A percentile compares a stretch with the other conserved stretches of the same genome.
These are phyloP conservation scores for Aspergillus avenaceus DNA, from an alignment of 495 filamentous ascomycete genomes.

Conservation along the genomic window DNA sequence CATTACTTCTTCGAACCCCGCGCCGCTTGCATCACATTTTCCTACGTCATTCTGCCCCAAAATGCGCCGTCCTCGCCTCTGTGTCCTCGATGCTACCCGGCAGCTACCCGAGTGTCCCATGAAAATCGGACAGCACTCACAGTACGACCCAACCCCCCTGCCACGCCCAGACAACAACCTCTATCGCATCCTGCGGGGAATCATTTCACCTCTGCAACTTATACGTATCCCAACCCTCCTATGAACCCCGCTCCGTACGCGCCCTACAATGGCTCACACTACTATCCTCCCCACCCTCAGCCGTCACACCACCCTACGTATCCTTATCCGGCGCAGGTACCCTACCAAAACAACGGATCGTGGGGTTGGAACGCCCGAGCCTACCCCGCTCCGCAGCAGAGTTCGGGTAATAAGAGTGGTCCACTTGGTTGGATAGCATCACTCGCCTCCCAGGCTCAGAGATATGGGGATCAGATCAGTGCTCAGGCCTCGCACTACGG, in stretches of 20 bases:
- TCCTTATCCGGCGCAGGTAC: slow-evolving; percentile 26
- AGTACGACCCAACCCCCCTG: background rate
- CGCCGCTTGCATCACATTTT: slow-evolving; percentile 30
- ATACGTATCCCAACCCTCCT: slow-evolving; percentile 14
- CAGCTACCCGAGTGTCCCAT: slow-evolving; percentile 34
- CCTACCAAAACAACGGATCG: slow-evolving; percentile 13
- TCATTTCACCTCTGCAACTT: slow-evolving; percentile 9
- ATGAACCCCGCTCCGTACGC: slow-evolving; percentile 11
- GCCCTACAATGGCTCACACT: slow-evolving; percentile 21
- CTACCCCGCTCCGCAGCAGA: slow-evolving; percentile 23
- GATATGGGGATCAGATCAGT: slow-evolving; percentile 41
- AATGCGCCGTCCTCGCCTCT: slow-evolving; percentile 37
- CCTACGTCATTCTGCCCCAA: slow-evolving; percentile 37
- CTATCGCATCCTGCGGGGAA: background rate
- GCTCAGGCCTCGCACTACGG: slow-evolving; percentile 39
- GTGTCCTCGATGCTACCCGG: slow-evolving; percentile 43
- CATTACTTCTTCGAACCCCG: slow-evolving; percentile 47
- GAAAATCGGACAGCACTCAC: slow-evolving; percentile 9
- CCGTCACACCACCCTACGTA: slow-evolving; percentile 20
- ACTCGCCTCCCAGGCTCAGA: slow-evolving; percentile 37
- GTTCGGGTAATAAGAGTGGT: slow-evolving; percentile 23
- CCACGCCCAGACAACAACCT: background rate
- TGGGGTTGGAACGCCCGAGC: slow-evolving; percentile 33
- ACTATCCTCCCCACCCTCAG: slow-evolving; percentile 10
- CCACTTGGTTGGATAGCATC: slow-evolving; percentile 34